A percentile compares a stretch with the other conserved stretches of the same genome.
phyloP scores from a whole-genome alignment of 345 rosid species.

The Moricandia moricandioides region DNA sequence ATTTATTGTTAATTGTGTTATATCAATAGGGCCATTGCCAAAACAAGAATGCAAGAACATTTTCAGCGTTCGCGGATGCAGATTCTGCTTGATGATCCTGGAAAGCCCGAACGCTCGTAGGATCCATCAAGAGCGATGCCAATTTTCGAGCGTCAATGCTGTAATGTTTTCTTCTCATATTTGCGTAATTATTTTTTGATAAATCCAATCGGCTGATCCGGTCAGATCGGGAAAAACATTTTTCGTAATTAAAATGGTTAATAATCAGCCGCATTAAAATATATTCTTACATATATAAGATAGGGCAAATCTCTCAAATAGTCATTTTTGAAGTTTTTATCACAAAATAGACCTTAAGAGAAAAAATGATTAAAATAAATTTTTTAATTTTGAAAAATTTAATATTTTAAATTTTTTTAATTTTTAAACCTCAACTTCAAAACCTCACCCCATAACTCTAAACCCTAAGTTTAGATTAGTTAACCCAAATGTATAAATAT shows the following conservation, averaged over 20 bases:
- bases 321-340: too few relatives aligned
- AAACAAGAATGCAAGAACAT: slow-evolving; percentile 82
- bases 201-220: too few relatives aligned
- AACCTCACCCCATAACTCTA: too few relatives aligned
- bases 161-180: slow-evolving; percentile 22
- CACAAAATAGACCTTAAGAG: too few relatives aligned
- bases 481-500: too few relatives aligned
- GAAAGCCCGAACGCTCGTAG: slow-evolving; percentile 60
- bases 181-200: not conserved
- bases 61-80: slow-evolving; percentile 73
- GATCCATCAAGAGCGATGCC: slow-evolving; percentile 82
- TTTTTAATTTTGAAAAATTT: too few relatives aligned
- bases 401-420: too few relatives aligned
- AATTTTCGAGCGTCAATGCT: slow-evolving; percentile 39
- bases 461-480: too few relatives aligned
- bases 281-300: not conserved
- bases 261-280: not conserved
- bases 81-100: slow-evolving; percentile 61
- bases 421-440: too few relatives aligned
- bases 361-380: too few relatives aligned
- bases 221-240: too few relatives aligned
- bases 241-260: not conserved
- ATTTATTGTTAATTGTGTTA: not conserved
- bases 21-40: slow-evolving; percentile 68
- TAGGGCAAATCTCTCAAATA: too few relatives aligned